Conservation (phyloP, 1,284 basidiomycete genomes). For the Tilletia setariae region DNA sequence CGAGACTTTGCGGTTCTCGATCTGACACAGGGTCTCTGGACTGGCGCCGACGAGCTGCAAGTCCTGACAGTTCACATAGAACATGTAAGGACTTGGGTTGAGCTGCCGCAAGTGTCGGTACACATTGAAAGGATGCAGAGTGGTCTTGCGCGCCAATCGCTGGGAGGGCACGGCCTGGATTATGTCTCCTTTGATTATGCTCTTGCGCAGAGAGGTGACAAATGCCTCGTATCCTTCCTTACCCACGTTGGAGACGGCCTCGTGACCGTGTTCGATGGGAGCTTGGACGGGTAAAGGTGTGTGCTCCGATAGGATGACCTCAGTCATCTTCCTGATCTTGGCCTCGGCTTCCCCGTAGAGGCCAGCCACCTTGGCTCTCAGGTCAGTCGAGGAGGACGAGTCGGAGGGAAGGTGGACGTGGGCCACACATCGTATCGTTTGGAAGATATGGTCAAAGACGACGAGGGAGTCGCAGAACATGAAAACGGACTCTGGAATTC, state of each 20-base stretch:
- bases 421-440: slow-evolving; percentile 87
- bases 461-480: slow-evolving; percentile 93
- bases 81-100: slow-evolving; percentile 99
- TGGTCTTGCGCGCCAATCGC: slow-evolving; percentile 76
- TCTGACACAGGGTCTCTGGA: slow-evolving; percentile 96
- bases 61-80: slow-evolving; percentile 83
- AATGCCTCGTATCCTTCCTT: slow-evolving; percentile 87
- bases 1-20: slow-evolving; percentile 77
- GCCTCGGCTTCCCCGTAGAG: slow-evolving; percentile 22
- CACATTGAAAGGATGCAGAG: slow-evolving; percentile 93
- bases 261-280: slow-evolving; percentile 50
- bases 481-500: slow-evolving; percentile 90
- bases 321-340: slow-evolving; percentile 6
- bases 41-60: slow-evolving; percentile 92
- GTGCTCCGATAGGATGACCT: slow-evolving; percentile 26
- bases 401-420: slow-evolving; percentile 76
- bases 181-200: slow-evolving; percentile 93
- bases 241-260: slow-evolving; percentile 81
- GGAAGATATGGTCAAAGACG: slow-evolving; percentile 95
- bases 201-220: slow-evolving; percentile 86
- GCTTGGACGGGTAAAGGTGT: slow-evolving; percentile 64
- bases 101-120: slow-evolving; percentile 87
- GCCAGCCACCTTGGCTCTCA: slow-evolving; percentile 22
- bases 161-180: slow-evolving; percentile 99
- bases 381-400: slow-evolving; percentile 54